Base-by-base conservation (phyloP, 2,329 filamentous ascomycete genomes). In the Exophiala calicioides region DNA sequence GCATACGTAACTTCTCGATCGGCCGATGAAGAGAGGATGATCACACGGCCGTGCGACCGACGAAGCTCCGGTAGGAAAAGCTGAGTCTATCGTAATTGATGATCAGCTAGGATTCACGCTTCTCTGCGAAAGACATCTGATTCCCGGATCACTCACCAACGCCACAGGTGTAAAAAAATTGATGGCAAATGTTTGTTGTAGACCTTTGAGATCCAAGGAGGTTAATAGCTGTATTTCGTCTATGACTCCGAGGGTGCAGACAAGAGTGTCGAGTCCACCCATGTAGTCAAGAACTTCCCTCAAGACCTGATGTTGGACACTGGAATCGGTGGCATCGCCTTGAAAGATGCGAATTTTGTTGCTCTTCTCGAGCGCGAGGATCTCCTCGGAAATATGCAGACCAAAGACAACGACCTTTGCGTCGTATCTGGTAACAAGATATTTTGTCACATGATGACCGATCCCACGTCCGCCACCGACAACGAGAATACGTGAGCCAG, bases 381-480 rank as follows among this genome's bases (percentile, higher is more conserved):
- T 12, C 12, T 31, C 5, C 4, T 5, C 5, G 29, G n/a, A 12
- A n/a, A 31, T n/a, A n/a, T 31, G 29, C 16, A 31, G 12, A 15
- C 29, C 29, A n/a, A 31, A 31, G 12, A 31, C 29, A 15, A 31
- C 5, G 12, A 31, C 29, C 5, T 12, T 31, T 4, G 5, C 29
- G 5, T 12, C 12, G 5, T 12, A 12, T 12, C 16, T 12, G 29
- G 29, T 13, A 15, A 31, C 12, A 15, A 31, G 29, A 31, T 31
- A 31, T 12, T 4, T 5, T 12, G 29, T 31, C 29, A 15, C 16
- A 5, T 31, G 12, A 5, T 13, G 29, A 5, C 29, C 29, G 29
- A 80, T 56, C 66, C 75, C 38, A 59, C 65, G 6, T 63, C 70
- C 0, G 67, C 79, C 29, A 15, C 29, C 29, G 29, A 1, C 61